phyloP scores from a whole-genome alignment of 1,284 basidiomycete genomes.

The Puccinia novopanici region DNA sequence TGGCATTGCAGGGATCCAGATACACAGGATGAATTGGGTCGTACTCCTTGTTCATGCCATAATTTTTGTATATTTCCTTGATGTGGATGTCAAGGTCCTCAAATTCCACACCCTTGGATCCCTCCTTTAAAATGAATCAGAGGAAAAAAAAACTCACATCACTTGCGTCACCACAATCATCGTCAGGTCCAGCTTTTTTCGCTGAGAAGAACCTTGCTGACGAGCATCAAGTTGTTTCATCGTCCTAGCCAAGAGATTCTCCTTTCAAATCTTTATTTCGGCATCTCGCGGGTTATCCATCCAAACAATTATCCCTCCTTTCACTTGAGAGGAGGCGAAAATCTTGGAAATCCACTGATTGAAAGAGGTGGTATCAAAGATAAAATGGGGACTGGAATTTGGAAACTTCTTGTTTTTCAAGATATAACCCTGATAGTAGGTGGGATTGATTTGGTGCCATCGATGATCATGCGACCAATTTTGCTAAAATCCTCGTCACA shows the following conservation, averaged over 20 bases:
- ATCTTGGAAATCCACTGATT: neutral
- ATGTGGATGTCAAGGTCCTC: neutral
- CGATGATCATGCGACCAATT: neutral
- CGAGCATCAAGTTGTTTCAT: conserved; percentile 1
- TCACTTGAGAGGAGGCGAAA: neutral
- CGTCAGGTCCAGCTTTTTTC: too few species aligned
- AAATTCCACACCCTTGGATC: neutral
- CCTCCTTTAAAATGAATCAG: neutral
- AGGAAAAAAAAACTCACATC: too few species aligned
- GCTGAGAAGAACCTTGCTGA: neutral
- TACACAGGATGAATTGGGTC: neutral
- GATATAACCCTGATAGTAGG: neutral
- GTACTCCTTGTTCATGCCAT: neutral
- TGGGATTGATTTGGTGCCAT: neutral
- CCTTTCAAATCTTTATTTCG: too few species aligned
- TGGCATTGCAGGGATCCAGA: neutral
- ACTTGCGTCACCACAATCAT: too few species aligned
- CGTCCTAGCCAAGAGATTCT: neutral
- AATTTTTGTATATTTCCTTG: neutral
- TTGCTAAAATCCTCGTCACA: conserved; percentile 11
- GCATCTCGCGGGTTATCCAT: neutral
- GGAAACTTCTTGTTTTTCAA: neutral
- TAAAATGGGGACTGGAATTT: neutral
- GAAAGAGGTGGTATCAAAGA: neutral
- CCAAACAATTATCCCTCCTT: neutral